Base-by-base conservation (phyloP, 768 basidiomycete genomes). In the Chalciporus piperatus region DNA sequence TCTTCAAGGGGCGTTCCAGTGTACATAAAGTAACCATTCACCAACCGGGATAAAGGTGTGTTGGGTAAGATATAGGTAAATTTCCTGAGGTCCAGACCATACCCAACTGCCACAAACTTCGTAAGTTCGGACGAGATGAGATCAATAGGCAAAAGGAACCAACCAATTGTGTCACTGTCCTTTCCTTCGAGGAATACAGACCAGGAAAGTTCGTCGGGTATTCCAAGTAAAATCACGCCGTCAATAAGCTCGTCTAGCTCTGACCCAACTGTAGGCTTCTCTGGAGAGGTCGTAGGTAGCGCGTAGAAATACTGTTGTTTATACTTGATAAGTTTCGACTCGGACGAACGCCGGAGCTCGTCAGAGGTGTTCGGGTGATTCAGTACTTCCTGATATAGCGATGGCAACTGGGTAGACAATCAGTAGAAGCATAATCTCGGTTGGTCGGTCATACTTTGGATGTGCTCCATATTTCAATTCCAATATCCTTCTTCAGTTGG, bases 141-240 rank as follows among this genome's bases (percentile, higher is more conserved):
- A 33, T 12, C 41, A 17, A 55, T 52, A n/a, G 55, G 45, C 16
- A 47, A 51, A 19, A 30, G 30, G 20, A 22, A 67, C 81, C 61
- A 62, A 92, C 92, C 79, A 8, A 90, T 73, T 6, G 75, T 75
- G 23, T 81, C 82, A 35, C 72, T 77, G 63, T 98, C 86, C 48
- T 73, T 80, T 54, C 82, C 78, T 61, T 98, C 92, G 40, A 98
- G 74, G 54, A 77, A 83, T 4, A 88, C 66, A 23, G 71, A 75
- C 96, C 97, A 99, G 1, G 89, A 92, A 22, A 85, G 65, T 61
- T 91, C 86, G 59, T 97, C 87, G 0, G 83, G 80, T 9, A 94
- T 79, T 14, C 76, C 74, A 17, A 99, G 74, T 6, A 96, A 69
- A 3, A 97, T 79, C 27, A 84, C 81, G 3, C 93, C 94, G 14